phyloP scores from a whole-genome alignment of 1,139 yeast species.

The Lodderomyces pseudojiufengensis region DNA sequence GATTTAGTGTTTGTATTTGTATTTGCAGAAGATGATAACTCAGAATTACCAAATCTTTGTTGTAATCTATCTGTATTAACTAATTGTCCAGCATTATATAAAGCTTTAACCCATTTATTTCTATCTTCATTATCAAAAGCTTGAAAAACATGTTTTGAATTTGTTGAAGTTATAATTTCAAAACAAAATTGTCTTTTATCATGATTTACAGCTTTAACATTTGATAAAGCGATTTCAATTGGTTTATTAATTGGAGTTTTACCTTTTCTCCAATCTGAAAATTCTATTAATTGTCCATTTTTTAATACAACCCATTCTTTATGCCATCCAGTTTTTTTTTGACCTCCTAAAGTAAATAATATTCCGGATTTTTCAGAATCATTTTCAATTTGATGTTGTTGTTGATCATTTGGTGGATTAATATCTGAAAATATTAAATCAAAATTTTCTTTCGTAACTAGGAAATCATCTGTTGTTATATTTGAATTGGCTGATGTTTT shows the following conservation, averaged over 20 bases:
- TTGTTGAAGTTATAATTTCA: conserved; percentile 70
- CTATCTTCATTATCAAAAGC: conserved; percentile 70
- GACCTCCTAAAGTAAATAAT: conserved; percentile 66
- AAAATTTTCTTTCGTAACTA: conserved; percentile 29
- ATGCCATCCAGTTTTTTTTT: conserved; percentile 83
- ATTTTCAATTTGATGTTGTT: conserved; percentile 7
- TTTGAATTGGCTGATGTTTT: not conserved
- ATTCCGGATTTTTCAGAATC: conserved; percentile 48
- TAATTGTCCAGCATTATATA: conserved; percentile 48
- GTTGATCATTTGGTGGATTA: conserved; percentile 10
- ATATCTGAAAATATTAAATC: conserved; percentile 27
- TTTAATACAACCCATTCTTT: conserved; percentile 82
- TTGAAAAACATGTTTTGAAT: conserved; percentile 71
- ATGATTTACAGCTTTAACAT: conserved; percentile 51
- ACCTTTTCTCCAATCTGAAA: conserved; percentile 80
- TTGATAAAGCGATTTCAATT: conserved; percentile 68
- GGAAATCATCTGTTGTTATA: conserved; percentile 11
- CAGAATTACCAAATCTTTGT: conserved; percentile 8
- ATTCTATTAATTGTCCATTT: conserved; percentile 66
- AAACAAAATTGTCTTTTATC: conserved; percentile 60
- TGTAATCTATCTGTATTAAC: conserved; percentile 28
- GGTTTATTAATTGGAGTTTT: conserved; percentile 62
- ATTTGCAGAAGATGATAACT: not conserved
- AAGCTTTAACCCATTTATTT: conserved; percentile 63
- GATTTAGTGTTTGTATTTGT: conserved; percentile 5